Evolutionary conservation across 108 stramenopile species (phyloP), one percentile per base, ranked within the genome.

Genomic region (Thalassiosira profunda): DNA sequence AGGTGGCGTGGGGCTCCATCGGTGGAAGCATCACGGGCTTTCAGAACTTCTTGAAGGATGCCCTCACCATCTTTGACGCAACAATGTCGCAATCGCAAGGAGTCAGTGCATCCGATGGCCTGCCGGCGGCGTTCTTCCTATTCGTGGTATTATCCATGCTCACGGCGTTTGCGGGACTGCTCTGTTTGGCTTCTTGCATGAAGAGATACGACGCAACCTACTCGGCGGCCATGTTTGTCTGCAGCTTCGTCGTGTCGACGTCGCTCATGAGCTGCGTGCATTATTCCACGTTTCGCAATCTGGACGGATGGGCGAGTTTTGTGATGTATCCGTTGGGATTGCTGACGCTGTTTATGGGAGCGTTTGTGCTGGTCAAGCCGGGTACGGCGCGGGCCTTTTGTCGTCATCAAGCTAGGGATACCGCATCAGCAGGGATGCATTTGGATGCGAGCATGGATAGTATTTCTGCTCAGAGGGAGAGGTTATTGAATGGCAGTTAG

Each of bases 191-290:
- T 9, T 81, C 81, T 1, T 89, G 88, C 56, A 94, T 94, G 92
- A 88, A 90, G 57, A 70, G 92, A 46, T 94, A 84, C 52, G 88
- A 94, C 83, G 89, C 88, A 25, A 90, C 92, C 23, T 94, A 82
- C 70, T 86, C 86, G 0, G 65, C 89, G 1, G 83, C 89, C 15
- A 87, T 85, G 76, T 94, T 91, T 79, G 92, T 94, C 25, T 88
- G 86, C 4, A 84, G 83, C 24, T 90, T 91, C 59, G 86, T 94
- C 15, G 61, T 94, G 23, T 83, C 85, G 8, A 83, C 89, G 18
- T 78, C 74, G 30, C 80, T 84, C 8, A 94, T 90, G 87, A 76
- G 78, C 55, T 72, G 79, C 1, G 74, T 85, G 15, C 92, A 91
- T 62, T 94, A 94, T 44, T 42, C 86, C 54, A 94, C 92, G 12